A percentile compares a stretch with the other conserved stretches of the same genome.
These are phyloP conservation scores for Neocatenulostroma microsporum DNA, from an alignment of 2,329 filamentous ascomycete species.

Conservation along the genomic window DNA sequence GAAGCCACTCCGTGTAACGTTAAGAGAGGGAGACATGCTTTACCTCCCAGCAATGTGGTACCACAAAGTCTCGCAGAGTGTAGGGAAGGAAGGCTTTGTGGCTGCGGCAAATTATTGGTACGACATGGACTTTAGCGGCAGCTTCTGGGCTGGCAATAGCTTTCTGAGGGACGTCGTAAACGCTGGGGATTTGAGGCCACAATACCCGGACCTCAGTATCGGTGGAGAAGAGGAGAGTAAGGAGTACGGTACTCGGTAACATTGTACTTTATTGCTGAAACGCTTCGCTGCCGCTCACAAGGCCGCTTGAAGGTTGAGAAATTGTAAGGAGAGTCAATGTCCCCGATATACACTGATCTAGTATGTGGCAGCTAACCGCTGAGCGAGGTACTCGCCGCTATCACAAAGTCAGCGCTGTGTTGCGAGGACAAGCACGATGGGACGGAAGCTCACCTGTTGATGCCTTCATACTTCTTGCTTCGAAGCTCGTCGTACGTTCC, in stretches of 20 bases:
- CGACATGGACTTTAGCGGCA: constrained; percentile 68
- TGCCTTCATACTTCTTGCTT: constrained; percentile 70
- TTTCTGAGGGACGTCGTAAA: constrained; percentile 37
- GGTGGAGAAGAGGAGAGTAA: constrained; percentile 1
- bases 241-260: too few relatives aligned
- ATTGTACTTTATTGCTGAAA: too few relatives aligned
- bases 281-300: too few relatives aligned
- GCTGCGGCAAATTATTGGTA: constrained; percentile 83
- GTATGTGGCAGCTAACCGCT: constrained; percentile 65
- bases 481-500: constrained; percentile 59
- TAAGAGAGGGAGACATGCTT: constrained; percentile 69
- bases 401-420: background rate
- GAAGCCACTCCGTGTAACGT: constrained; percentile 56
- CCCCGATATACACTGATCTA: too few relatives aligned
- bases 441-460: constrained; percentile 44
- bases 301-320: too few relatives aligned
- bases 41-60: constrained; percentile 80
- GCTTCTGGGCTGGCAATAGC: constrained; percentile 54
- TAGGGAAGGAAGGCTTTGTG: constrained; percentile 60
- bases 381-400: constrained; percentile 71
- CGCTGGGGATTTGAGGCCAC: constrained; percentile 10
- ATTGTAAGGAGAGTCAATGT: too few relatives aligned
- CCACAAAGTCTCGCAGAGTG: constrained; percentile 71
- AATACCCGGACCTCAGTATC: constrained; percentile 17
- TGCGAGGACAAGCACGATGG: background rate